Conservation (phyloP, 2,329 filamentous ascomycete genomes). For the Bipolaris oryzae region DNA sequence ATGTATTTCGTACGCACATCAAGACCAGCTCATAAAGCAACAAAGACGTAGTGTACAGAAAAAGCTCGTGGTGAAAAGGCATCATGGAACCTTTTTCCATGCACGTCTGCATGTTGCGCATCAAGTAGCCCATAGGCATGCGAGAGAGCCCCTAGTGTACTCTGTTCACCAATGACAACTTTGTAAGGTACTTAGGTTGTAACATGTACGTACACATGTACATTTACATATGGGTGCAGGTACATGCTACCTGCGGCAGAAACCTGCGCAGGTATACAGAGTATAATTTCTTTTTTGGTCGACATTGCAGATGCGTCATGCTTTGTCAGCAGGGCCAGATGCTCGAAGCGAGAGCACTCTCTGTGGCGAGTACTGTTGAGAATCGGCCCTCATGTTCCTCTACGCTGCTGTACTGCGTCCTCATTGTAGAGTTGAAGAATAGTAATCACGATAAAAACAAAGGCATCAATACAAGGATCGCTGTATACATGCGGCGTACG, state of each 20-base stretch:
- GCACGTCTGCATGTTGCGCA: slow-evolving; percentile 1
- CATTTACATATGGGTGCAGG: no score
- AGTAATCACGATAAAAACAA: neutral
- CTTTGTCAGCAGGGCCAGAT: neutral
- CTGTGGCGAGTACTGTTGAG: neutral
- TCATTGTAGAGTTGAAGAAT: neutral
- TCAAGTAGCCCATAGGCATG: neutral
- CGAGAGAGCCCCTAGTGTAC: neutral
- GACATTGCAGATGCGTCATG: neutral
- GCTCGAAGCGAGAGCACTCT: neutral
- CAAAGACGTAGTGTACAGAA: neutral
- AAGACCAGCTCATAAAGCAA: neutral
- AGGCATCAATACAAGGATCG: neutral
- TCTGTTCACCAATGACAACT: neutral
- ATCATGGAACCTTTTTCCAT: neutral
- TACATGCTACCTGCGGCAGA: neutral
- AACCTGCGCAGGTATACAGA: neutral
- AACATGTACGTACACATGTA: neutral
- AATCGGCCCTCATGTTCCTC: neutral
- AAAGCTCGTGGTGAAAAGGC: neutral
- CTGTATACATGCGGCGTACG: neutral
- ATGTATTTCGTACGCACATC: neutral
- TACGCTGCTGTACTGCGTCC: neutral
- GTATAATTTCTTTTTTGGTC: neutral
- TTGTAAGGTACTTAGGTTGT: neutral